phyloP scores from a whole-genome alignment of 768 basidiomycete genomes.

The Boletus rubroflammeus region DNA sequence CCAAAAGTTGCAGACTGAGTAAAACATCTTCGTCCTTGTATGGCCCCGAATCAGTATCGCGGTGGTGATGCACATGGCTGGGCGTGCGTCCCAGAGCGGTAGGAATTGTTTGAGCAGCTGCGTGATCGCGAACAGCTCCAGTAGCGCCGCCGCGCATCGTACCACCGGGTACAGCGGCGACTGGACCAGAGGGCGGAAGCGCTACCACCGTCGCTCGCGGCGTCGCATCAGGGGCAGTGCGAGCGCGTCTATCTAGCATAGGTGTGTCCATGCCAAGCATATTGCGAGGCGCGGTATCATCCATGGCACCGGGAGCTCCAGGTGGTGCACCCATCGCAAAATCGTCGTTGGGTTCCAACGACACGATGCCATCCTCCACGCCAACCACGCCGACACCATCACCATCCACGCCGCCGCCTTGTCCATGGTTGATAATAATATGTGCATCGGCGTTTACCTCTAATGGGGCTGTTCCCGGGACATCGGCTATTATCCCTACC shows the following conservation, averaged over 20 bases:
- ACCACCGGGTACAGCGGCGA: slow-evolving; percentile 11
- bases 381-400: slow-evolving; percentile 44
- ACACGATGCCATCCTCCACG: slow-evolving; percentile 74
- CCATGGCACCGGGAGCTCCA: slow-evolving; percentile 82
- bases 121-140: slow-evolving; percentile 19
- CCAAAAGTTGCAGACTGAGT: slow-evolving; percentile 85
- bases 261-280: slow-evolving; percentile 27
- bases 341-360: slow-evolving; percentile 78
- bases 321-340: slow-evolving; percentile 90
- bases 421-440: slow-evolving; percentile 49
- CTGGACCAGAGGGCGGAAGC: slow-evolving; percentile 39
- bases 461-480: slow-evolving; percentile 31
- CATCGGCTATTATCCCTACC: slow-evolving; percentile 48
- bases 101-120: slow-evolving; percentile 9
- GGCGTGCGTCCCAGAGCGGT: slow-evolving; percentile 19
- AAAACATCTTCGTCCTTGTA: slow-evolving; percentile 95
- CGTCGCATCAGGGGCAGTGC: slow-evolving; percentile 53
- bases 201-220: slow-evolving; percentile 60
- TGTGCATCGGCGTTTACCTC: slow-evolving; percentile 46
- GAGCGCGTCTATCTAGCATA: slow-evolving; percentile 30
- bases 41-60: slow-evolving; percentile 50
- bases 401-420: slow-evolving; percentile 35
- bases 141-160: slow-evolving; percentile 11
- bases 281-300: slow-evolving; percentile 28
- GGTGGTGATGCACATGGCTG: slow-evolving; percentile 38